Evolutionary conservation across 75 land plant genomes (phyloP), one percentile per base, ranked within the genome.

Genomic region (Isoetes taiwanensis): DNA sequence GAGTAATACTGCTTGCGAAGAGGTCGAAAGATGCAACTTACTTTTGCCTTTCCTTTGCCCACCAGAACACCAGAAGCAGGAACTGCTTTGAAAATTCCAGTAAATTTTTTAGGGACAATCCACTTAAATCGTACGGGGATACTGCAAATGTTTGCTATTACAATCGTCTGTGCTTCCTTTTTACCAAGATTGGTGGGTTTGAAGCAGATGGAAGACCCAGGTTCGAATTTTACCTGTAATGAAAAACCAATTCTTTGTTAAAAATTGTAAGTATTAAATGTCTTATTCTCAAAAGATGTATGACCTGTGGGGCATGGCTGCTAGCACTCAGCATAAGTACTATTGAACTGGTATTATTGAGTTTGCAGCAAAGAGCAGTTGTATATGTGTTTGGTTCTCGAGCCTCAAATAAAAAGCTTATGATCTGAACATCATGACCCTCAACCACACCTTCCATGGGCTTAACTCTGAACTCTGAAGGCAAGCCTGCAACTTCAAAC

Each of bases 121-220:
- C 55, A 65, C 19, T 64, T 59, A 43, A 64, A 71, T 11, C 50
- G 25, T 10, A 58, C 62, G 14, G 68, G 43, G 33, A 71, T 41
- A n/a, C 31, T 55, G 31, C 71, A 32, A 24, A 40, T 28, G 34
- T 71, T 71, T 16, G 29, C n/a, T 5, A 71, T 21, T 2, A 21
- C 30, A 12, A 65, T 26, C 12, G 48, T 33, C 20, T 28, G 29
- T 46, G 21, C 43, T 10, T 58, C 56, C 35, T 35, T 43, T 26
- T 61, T 59, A 19, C 74, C 74, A 52, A 71, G 28, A 59, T 61
- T 64, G 10, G 69, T 71, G 2, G 63, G 69, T 58, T 71, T 65
- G 53, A 71, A 71, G 58, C 67, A 65, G 21, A 56, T 38, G 32
- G 50, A 56, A 16, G 48, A 26, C 25, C 39, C 32, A 31, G 34